A percentile compares a stretch with the other conserved stretches of the same genome.
phyloP scores from a whole-genome alignment of 805 yeast genomes.

The Kluyveromyces lactis region DNA sequence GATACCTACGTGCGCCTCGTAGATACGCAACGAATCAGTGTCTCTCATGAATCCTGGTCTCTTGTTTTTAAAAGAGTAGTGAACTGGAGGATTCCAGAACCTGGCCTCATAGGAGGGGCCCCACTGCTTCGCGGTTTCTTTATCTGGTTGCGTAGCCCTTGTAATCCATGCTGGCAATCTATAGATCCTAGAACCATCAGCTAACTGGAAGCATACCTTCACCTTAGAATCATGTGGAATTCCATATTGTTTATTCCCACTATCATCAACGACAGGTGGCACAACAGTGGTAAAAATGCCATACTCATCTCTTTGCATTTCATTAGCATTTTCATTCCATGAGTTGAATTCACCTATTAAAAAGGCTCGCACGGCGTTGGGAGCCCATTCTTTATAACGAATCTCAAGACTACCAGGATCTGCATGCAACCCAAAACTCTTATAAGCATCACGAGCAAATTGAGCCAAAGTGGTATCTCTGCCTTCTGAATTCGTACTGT shows the following conservation, averaged over 20 bases:
- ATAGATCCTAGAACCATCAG: constrained; percentile 63
- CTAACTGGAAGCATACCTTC: constrained; percentile 56
- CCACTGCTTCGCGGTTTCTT: constrained; percentile 35
- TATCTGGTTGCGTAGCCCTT: constrained; percentile 71
- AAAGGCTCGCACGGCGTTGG: constrained; percentile 68
- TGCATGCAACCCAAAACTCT: constrained; percentile 69
- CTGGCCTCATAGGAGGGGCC: constrained; percentile 66
- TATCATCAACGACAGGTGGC: constrained; percentile 35
- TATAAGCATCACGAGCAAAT: constrained; percentile 67
- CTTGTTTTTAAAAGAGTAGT: constrained; percentile 51
- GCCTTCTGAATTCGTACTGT: constrained; percentile 22
- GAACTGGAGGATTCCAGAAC: constrained; percentile 77
- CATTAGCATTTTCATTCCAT: constrained; percentile 59
- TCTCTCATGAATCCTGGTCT: constrained; percentile 47
- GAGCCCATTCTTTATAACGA: constrained; percentile 77
- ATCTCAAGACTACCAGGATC: constrained; percentile 43
- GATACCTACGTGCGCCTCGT: constrained; percentile 94
- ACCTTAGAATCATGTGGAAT: constrained; percentile 78
- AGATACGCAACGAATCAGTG: constrained; percentile 55
- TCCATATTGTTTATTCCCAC: constrained; percentile 32
- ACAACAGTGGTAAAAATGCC: constrained; percentile 63
- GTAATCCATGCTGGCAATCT: constrained; percentile 85
- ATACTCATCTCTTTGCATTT: constrained; percentile 50
- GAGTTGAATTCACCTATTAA: constrained; percentile 88
- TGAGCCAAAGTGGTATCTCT: constrained; percentile 50